Evolutionary conservation across 2,329 filamentous ascomycete species (phyloP).

Genomic region (Elsinoe necatrix): DNA sequence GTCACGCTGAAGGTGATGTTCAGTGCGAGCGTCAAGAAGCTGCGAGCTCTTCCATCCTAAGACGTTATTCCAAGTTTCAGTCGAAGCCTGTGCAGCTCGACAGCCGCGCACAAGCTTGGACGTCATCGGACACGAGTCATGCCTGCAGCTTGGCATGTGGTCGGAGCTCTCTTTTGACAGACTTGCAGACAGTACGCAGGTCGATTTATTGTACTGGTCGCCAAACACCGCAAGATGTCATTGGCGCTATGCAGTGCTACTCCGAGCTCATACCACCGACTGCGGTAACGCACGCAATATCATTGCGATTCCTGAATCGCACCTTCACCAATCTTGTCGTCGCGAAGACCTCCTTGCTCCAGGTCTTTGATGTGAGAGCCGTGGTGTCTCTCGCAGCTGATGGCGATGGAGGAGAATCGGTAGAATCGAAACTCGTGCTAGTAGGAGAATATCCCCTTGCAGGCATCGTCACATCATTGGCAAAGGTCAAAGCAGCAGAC

Average conservation of each 20-base stretch:
- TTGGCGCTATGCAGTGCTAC: conserved; percentile 77
- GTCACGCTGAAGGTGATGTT: too few relatives aligned
- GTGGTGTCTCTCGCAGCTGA: conserved; percentile 51
- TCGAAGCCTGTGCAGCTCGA: background rate
- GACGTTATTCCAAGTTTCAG: background rate
- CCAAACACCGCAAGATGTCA: background rate
- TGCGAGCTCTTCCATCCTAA: background rate
- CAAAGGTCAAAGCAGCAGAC: conserved; percentile 62
- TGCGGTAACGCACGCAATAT: conserved; percentile 82
- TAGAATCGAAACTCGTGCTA: conserved; percentile 68
- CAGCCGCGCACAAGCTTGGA: background rate
- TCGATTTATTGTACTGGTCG: background rate
- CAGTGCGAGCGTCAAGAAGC: background rate
- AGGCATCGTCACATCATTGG: conserved; percentile 76
- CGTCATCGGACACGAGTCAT: conserved; percentile 1
- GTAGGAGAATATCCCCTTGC: conserved; percentile 75
- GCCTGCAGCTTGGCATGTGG: background rate
- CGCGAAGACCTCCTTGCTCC: conserved; percentile 84
- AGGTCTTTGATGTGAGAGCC: conserved; percentile 67
- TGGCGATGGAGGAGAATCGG: conserved; percentile 18
- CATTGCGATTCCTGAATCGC: conserved; percentile 66
- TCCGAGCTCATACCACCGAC: conserved; percentile 90
- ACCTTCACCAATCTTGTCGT: conserved; percentile 78
- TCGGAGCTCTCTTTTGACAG: background rate
- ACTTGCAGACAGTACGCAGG: background rate